Conservation (phyloP, 768 basidiomycete genomes). For the Podaxis sp. region DNA sequence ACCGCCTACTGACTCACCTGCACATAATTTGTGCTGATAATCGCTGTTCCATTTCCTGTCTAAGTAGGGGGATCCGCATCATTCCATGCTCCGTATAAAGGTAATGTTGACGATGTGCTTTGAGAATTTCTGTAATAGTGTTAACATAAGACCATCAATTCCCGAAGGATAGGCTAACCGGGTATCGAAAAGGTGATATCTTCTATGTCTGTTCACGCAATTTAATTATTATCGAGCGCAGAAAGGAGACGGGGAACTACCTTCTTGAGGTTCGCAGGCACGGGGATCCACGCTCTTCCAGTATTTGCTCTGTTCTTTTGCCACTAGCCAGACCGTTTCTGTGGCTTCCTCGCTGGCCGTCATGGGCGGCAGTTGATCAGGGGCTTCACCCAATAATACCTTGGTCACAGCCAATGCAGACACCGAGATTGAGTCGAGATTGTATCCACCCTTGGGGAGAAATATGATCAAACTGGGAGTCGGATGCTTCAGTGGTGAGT, state of each 20-base stretch:
- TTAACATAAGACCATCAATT: constrained; percentile 1
- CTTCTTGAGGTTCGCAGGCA: constrained; percentile 78
- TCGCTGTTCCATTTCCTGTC: constrained; percentile 59
- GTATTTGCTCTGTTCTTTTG: constrained; percentile 82
- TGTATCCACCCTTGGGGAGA: constrained; percentile 85
- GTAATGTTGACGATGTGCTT: constrained; percentile 84
- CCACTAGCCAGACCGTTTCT: constrained; percentile 88
- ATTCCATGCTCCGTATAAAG: constrained; percentile 75
- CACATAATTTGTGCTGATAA: constrained; percentile 86
- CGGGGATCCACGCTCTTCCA: constrained; percentile 89
- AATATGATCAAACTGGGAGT: neutral
- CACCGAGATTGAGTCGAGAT: constrained; percentile 81
- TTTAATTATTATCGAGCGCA: constrained; percentile 8
- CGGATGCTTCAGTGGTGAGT: neutral
- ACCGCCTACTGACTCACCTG: constrained; percentile 58
- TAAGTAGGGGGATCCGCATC: constrained; percentile 79
- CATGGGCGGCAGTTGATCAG: constrained; percentile 71
- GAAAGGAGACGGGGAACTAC: constrained; percentile 35
- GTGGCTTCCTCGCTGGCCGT: constrained; percentile 79
- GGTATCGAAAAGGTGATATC: constrained; percentile 67
- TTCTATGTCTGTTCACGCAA: constrained; percentile 49
- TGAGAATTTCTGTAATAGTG: constrained; percentile 67
- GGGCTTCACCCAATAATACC: constrained; percentile 88
- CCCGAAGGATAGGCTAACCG: constrained; percentile 36
- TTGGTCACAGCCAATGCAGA: constrained; percentile 87